These are phyloP conservation scores for Arxiozyma bovina DNA, from an alignment of 1,139 yeast genomes.

Conservation along the genomic window DNA sequence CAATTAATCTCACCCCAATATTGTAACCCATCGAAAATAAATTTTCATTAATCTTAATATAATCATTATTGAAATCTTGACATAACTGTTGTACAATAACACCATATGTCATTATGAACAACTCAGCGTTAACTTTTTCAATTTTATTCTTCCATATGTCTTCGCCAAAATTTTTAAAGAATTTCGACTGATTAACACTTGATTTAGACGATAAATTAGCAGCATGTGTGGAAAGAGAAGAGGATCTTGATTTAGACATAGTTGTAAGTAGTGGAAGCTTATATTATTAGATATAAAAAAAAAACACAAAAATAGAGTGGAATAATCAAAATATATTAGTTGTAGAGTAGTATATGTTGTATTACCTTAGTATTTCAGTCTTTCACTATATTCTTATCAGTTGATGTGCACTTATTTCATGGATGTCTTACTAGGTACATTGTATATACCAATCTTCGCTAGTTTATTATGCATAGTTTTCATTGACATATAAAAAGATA, in stretches of 20 bases:
- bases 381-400: too few species aligned
- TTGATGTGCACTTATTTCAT: too few species aligned
- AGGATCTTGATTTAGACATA: conserved; percentile 3
- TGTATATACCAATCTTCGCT: too few species aligned
- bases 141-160: conserved; percentile 87
- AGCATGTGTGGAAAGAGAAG: conserved; percentile 1
- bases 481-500: too few species aligned
- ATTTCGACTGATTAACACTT: conserved; percentile 13
- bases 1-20: conserved; percentile 84
- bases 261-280: neutral
- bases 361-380: too few species aligned
- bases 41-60: conserved; percentile 69
- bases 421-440: too few species aligned
- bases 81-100: conserved; percentile 90
- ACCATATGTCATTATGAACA: conserved; percentile 88
- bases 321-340: too few species aligned
- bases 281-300: neutral
- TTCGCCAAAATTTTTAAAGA: conserved; percentile 55
- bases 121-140: conserved; percentile 86
- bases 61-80: conserved; percentile 70
- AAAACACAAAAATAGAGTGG: neutral
- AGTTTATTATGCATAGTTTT: too few species aligned
- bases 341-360: neutral
- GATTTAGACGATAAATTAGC: conserved; percentile 3
- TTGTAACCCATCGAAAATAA: conserved; percentile 91